A percentile compares a stretch with the other conserved stretches of the same genome.
phyloP scores from a whole-genome alignment of 768 basidiomycete species.

The Psilocybe cyanescens region DNA sequence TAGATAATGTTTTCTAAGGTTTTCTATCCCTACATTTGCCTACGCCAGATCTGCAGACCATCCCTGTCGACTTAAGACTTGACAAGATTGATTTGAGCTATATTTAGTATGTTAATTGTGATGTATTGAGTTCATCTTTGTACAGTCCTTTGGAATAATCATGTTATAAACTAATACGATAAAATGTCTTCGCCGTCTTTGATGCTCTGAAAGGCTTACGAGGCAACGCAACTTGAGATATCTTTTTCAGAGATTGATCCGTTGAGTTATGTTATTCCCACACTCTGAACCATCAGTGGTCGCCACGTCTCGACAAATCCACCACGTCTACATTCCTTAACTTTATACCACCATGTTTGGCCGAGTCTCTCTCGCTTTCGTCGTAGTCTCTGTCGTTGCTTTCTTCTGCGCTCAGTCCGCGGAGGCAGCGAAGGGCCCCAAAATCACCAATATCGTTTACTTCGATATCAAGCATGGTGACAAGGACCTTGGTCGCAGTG shows the following conservation, averaged over 20 bases:
- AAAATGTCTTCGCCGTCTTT: neutral
- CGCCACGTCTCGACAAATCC: constrained; percentile 30
- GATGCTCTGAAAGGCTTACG: neutral
- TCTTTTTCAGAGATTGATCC: neutral
- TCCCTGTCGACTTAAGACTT: neutral
- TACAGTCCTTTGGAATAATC: neutral
- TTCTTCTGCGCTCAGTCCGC: constrained; percentile 73
- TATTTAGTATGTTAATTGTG: neutral
- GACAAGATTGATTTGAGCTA: neutral
- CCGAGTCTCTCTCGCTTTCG: constrained; percentile 61
- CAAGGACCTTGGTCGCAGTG: constrained; percentile 81
- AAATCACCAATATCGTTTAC: constrained; percentile 91
- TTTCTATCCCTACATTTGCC: neutral
- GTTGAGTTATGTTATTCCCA: constrained; percentile 16
- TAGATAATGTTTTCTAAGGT: constrained; percentile 18
- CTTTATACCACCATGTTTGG: constrained; percentile 55
- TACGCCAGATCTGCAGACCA: neutral
- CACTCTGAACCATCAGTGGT: constrained; percentile 16
- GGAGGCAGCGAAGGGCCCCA: constrained; percentile 86
- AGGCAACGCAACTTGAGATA: neutral
- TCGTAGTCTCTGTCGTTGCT: constrained; percentile 66
- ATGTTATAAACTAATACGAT: neutral
- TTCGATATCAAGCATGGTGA: constrained; percentile 96
- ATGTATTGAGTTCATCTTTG: neutral
- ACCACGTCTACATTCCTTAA: constrained; percentile 27